Base-by-base conservation (phyloP, 2,329 filamentous ascomycete species). In the Myriosclerotinia curreyana region DNA sequence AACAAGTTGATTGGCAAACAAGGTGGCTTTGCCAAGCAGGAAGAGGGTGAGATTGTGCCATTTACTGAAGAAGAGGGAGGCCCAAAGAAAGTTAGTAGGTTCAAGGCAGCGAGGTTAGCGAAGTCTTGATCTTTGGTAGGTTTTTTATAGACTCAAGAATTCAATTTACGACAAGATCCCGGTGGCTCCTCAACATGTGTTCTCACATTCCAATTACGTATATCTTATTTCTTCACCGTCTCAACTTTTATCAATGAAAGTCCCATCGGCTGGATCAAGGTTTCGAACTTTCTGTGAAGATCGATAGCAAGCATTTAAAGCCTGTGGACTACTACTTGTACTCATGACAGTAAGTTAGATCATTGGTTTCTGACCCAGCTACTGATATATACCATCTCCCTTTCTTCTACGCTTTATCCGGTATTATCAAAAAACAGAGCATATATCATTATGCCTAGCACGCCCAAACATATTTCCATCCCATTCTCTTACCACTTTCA, bases 1-100 rank as follows among this genome's bases (percentile, higher is more conserved):
- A 96, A 93, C 74, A 85, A 84, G 71, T 87, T 96, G 76, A 92
- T 97, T 62, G 86, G 92, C 69, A 84, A 87, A 70, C 86, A 95
- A 71, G 92, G 92, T 60, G 92, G 92, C 3, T 96, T 96, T 75
- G 78, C 89, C 71, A 83, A 85, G 64, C 85, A 92, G 70, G 85
- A 90, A 65, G 81, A 84, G 60, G 83, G 82, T 53, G 79, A 84
- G 22, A 84, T 86, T 54, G 82, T 89, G 60, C 84, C 89, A 1
- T 79, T 92, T 52, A 86, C 87, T 62, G 74, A 92, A 70, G 81
- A 83, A 34, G 83, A 88, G 56, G 85, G 86, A 52, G 84, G 83
- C 1, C 81, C 81, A 58, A 84, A 83, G 75, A 85, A 82, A 71
- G 76, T 91, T 68, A 92, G 89, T 78, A 83, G 86, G 66, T 92